A percentile compares a stretch with the other conserved stretches of the same genome.
Evolutionary conservation across 768 basidiomycete species (phyloP).

Genomic region (Leucocoprinus sp.): DNA sequence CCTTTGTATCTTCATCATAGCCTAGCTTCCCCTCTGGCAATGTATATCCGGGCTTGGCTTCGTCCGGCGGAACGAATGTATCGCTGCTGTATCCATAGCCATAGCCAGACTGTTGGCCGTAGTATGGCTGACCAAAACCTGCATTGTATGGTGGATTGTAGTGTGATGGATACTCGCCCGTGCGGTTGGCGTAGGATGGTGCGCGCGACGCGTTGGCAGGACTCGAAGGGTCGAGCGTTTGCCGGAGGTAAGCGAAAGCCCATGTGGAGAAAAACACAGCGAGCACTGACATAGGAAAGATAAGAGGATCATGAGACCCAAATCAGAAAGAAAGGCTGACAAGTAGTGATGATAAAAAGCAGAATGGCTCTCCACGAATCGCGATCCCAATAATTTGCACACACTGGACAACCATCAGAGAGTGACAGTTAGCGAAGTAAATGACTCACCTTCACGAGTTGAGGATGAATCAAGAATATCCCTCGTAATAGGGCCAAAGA

Average conservation of each 20-base stretch:
- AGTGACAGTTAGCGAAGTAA: neutral
- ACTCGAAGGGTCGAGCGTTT: conserved; percentile 61
- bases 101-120: conserved; percentile 29
- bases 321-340: conserved; percentile 31
- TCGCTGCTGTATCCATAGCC: conserved; percentile 25
- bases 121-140: conserved; percentile 35
- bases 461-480: conserved; percentile 25
- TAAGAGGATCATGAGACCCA: too few species aligned
- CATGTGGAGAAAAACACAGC: conserved; percentile 54
- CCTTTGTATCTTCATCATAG: conserved; percentile 4
- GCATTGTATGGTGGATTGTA: conserved; percentile 56
- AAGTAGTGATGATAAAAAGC: conserved; percentile 45
- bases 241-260: conserved; percentile 67
- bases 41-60: conserved; percentile 10
- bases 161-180: conserved; percentile 34
- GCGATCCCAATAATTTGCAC: conserved; percentile 47
- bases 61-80: conserved; percentile 27
- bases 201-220: conserved; percentile 42
- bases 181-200: conserved; percentile 31
- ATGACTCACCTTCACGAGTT: conserved; percentile 38
- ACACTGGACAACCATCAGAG: conserved; percentile 39
- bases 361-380: conserved; percentile 66
- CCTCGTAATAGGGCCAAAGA: conserved; percentile 40
- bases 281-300: conserved; percentile 32
- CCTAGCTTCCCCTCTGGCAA: conserved; percentile 1